Percentiles rank a stretch among this genome's conserved stretches.
Evolutionary conservation across 2,329 filamentous ascomycete genomes (phyloP).

Genomic region (Penicillium occitanis): DNA sequence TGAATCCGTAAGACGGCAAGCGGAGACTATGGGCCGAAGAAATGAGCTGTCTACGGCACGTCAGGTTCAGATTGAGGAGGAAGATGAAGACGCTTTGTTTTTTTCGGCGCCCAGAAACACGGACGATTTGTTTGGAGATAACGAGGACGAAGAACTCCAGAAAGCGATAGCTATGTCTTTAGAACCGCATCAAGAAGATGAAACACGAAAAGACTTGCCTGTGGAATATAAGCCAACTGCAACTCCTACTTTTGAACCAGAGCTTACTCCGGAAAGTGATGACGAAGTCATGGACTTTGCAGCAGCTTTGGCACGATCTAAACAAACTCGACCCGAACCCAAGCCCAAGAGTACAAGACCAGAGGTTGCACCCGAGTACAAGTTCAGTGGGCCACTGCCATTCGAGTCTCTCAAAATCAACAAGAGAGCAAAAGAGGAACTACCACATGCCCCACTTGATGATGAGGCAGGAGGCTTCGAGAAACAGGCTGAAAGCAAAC

Average conservation of each 20-base stretch:
- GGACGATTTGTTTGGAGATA: slow-evolving; percentile 56
- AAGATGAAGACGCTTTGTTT: slow-evolving; percentile 57
- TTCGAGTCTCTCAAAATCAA: slow-evolving; percentile 80
- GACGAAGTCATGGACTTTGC: slow-evolving; percentile 76
- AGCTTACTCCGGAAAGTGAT: slow-evolving; percentile 49
- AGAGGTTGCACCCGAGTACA: slow-evolving; percentile 52
- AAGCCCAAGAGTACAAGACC: slow-evolving; percentile 42
- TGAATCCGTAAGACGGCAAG: slow-evolving; percentile 34
- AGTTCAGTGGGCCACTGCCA: slow-evolving; percentile 78
- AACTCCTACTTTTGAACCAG: slow-evolving; percentile 23
- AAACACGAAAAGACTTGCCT: slow-evolving; percentile 40
- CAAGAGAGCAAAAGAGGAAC: slow-evolving; percentile 51
- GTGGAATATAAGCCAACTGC: slow-evolving; percentile 35
- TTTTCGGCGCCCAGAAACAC: slow-evolving; percentile 49
- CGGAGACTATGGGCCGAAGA: slow-evolving; percentile 45
- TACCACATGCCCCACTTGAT: slow-evolving; percentile 52
- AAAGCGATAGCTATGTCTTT: slow-evolving; percentile 84
- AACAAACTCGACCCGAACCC: slow-evolving; percentile 55
- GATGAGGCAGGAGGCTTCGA: slow-evolving; percentile 65
- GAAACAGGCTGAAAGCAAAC: slow-evolving; percentile 40
- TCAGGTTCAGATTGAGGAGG: slow-evolving; percentile 25
- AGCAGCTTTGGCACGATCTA: slow-evolving; percentile 70
- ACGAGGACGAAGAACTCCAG: slow-evolving; percentile 72
- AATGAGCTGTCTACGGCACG: slow-evolving; percentile 49
- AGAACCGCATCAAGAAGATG: slow-evolving; percentile 47